A percentile compares a stretch with the other conserved stretches of the same genome.
Evolutionary conservation across 169 alveolate genomes (phyloP).

Genomic region (Plasmodium malariae): DNA sequence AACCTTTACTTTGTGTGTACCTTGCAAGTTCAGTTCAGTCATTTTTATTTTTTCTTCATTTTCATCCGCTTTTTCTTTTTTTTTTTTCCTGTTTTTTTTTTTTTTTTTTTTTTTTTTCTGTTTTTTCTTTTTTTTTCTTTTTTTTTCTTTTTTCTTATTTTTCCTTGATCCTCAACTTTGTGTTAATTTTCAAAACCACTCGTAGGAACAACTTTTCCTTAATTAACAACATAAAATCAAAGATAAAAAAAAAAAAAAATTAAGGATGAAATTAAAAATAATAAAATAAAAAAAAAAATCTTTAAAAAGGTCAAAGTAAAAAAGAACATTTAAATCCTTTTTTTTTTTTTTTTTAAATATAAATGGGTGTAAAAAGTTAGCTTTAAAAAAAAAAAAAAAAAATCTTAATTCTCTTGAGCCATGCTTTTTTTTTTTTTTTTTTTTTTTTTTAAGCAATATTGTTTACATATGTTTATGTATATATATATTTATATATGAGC

Average conservation of each 20-base stretch:
- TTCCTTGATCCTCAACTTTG: not conserved
- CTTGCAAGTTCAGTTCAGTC: too few species aligned
- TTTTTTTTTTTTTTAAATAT: not conserved
- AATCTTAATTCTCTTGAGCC: not conserved
- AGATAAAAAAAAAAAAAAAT: not conserved
- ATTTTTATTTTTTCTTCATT: constrained; percentile 18
- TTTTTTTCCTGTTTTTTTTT: not conserved
- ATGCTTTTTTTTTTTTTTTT: not conserved
- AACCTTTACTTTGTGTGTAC: constrained; percentile 1
- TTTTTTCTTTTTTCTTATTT: too few species aligned
- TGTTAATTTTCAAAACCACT: constrained; percentile 9
- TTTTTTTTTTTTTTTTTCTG: not conserved
- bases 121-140: not conserved
- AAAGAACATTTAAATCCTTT: not conserved
- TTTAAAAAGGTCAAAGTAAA: not conserved
- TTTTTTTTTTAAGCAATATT: too few species aligned
- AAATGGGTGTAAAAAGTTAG: not conserved
- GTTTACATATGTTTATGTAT: too few species aligned
- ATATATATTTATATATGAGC: too few species aligned
- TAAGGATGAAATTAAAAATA: not conserved
- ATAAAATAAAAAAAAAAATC: not conserved
- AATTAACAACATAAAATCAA: not conserved
- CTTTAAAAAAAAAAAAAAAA: constrained; percentile 27
- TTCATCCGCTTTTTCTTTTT: not conserved
- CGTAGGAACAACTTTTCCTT: not conserved